These are phyloP conservation scores for Ophiostoma piceae DNA, from an alignment of 2,329 filamentous ascomycete species.

Conservation along the genomic window DNA sequence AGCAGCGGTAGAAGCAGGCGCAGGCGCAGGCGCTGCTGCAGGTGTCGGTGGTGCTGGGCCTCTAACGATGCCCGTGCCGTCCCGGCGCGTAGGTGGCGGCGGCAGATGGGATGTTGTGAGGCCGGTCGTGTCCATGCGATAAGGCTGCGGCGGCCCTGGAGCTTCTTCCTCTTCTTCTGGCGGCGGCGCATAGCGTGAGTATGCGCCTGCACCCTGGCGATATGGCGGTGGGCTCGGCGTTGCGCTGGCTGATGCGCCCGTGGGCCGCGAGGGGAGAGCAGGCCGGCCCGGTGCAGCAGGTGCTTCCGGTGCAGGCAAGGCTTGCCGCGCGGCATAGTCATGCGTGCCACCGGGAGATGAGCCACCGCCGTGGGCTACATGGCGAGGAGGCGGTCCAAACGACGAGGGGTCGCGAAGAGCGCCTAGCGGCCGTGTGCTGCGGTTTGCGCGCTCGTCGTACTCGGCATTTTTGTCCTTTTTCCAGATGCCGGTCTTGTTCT, in stretches of 20 bases:
- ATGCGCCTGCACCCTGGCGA: conserved; percentile 18
- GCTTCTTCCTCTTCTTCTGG: conserved; percentile 36
- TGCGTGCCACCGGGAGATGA: conserved; percentile 23
- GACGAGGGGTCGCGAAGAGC: conserved; percentile 68
- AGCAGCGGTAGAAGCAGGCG: conserved; percentile 28
- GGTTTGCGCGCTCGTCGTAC: conserved; percentile 31
- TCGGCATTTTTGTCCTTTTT: conserved; percentile 35
- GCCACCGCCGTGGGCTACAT: conserved; percentile 33
- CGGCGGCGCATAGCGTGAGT: conserved; percentile 27
- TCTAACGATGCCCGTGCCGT: conserved; percentile 37
- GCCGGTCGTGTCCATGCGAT: conserved; percentile 64
- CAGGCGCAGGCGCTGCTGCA: conserved; percentile 12
- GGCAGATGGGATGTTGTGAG: conserved; percentile 64
- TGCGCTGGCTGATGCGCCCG: background rate
- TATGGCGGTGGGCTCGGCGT: conserved; percentile 1
- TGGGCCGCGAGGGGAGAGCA: conserved; percentile 18
- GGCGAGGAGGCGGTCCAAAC: conserved; percentile 78
- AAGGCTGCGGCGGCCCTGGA: conserved; percentile 59
- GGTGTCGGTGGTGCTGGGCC: conserved; percentile 28
- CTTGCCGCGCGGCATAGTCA: conserved; percentile 29
- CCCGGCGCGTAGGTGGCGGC: conserved; percentile 58
- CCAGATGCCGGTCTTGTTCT: conserved; percentile 24
- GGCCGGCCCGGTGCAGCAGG: conserved; percentile 17
- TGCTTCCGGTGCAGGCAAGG: conserved; percentile 26
- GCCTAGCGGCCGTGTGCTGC: conserved; percentile 56